Conservation (phyloP, 495 filamentous ascomycete species). For the Talaromyces nanjingensis region DNA sequence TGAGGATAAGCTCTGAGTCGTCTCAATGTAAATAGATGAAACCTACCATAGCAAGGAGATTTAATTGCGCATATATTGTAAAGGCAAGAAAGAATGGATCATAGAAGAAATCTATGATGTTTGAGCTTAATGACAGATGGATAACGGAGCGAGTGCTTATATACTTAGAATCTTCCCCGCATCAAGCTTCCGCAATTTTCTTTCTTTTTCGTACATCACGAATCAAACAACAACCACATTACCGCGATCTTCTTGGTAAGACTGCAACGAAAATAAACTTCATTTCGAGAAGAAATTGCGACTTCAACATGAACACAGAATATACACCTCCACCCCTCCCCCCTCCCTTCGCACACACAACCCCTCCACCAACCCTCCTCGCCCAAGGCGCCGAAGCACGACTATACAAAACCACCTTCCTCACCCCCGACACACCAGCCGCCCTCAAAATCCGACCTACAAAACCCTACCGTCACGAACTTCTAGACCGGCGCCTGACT, state of each 20-base stretch:
- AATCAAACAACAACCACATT: neutral
- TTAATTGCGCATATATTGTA: neutral
- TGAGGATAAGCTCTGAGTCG: conserved; percentile 28
- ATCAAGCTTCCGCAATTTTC: neutral
- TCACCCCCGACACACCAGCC: conserved; percentile 57
- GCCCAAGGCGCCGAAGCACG: conserved; percentile 94
- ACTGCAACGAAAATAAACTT: neutral
- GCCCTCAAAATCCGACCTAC: conserved; percentile 90
- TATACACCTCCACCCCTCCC: conserved; percentile 51
- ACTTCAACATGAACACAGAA: conserved; percentile 7
- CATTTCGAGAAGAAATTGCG: neutral
- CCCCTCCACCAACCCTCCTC: conserved; percentile 54
- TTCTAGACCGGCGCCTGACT: conserved; percentile 81
- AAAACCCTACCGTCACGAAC: conserved; percentile 89
- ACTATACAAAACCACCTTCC: conserved; percentile 81
- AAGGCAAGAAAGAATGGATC: neutral
- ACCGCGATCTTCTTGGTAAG: neutral
- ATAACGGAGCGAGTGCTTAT: neutral
- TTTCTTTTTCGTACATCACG: neutral
- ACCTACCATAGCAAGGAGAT: neutral
- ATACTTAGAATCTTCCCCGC: neutral
- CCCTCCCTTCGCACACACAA: conserved; percentile 52
- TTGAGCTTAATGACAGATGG: neutral
- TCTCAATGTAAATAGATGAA: neutral
- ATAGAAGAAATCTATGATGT: neutral